Evolutionary conservation across 2,329 filamentous ascomycete genomes (phyloP).

Genomic region (Dactylellina cionopaga): DNA sequence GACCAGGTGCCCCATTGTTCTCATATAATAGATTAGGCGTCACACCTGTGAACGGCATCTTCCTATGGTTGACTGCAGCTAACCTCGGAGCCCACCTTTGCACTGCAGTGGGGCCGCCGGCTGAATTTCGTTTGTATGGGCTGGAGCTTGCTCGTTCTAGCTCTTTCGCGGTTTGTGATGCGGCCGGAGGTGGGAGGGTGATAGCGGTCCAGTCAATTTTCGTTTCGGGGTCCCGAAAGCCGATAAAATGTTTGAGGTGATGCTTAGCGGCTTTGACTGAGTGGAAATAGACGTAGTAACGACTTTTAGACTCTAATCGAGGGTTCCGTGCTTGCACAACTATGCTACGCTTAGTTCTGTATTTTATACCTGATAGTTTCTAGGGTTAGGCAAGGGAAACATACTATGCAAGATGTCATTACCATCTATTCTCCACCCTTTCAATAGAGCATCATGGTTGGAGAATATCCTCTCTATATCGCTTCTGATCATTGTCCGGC

Average conservation of each 20-base stretch:
- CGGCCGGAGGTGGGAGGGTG: slow-evolving; percentile 25
- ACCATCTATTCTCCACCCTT: slow-evolving; percentile 13
- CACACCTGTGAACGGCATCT: slow-evolving; percentile 16
- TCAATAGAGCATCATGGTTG: slow-evolving; percentile 29
- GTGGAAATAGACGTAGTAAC: slow-evolving; percentile 40
- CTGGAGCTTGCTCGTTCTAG: background rate
- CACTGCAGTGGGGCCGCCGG: slow-evolving; percentile 5
- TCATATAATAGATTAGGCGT: slow-evolving; percentile 27
- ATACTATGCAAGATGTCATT: slow-evolving; percentile 21
- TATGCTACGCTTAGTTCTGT: background rate
- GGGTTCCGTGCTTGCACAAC: slow-evolving; percentile 18
- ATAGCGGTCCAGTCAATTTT: slow-evolving; percentile 2
- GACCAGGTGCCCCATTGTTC: slow-evolving; percentile 16
- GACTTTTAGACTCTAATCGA: slow-evolving; percentile 9
- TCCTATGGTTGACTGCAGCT: background rate
- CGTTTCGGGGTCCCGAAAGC: background rate
- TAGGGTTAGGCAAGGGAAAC: background rate
- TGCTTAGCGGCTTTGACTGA: slow-evolving; percentile 11
- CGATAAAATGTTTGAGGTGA: slow-evolving; percentile 23
- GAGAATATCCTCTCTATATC: slow-evolving; percentile 42
- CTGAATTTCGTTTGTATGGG: background rate
- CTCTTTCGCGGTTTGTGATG: slow-evolving; percentile 9
- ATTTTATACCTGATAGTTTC: background rate
- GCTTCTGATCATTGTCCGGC: slow-evolving; percentile 37
- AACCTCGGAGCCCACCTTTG: slow-evolving; percentile 17